These are phyloP conservation scores for Sclerotinia minor DNA, from an alignment of 2,329 filamentous ascomycete genomes.

Conservation along the genomic window DNA sequence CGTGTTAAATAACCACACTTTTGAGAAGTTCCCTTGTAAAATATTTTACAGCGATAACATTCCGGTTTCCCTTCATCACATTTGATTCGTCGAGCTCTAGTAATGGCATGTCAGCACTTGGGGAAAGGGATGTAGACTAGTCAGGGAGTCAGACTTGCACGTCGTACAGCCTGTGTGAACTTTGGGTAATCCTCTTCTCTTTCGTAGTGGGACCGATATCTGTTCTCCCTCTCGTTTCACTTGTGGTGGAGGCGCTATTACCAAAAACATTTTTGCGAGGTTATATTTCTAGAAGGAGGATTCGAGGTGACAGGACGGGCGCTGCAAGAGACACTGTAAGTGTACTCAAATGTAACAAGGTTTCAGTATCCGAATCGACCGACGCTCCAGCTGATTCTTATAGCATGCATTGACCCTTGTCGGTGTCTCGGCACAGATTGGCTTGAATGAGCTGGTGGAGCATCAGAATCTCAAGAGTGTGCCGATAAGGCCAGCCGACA, in stretches of 20 bases:
- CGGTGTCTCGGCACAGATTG: not conserved
- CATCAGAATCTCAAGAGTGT: not conserved
- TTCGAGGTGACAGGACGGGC: not conserved
- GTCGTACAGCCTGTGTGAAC: conserved; percentile 20
- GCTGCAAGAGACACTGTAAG: not conserved
- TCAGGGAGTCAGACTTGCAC: conserved; percentile 20
- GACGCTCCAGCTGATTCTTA: not conserved
- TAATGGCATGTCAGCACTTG: not conserved
- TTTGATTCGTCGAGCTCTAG: conserved; percentile 20
- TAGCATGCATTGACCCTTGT: not conserved
- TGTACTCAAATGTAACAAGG: not conserved
- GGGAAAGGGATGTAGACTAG: not conserved
- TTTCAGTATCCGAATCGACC: not conserved
- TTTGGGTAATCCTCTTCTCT: conserved; percentile 18
- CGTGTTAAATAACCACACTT: conserved; percentile 19
- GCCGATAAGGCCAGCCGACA: not conserved
- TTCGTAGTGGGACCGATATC: not conserved
- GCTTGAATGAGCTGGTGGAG: not conserved
- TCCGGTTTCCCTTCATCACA: conserved; percentile 21
- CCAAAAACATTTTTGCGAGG: conserved; percentile 18
- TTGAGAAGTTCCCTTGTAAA: conserved; percentile 17
- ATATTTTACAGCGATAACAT: conserved; percentile 19
- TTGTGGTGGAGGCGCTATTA: conserved; percentile 3
- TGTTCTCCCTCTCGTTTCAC: not conserved
- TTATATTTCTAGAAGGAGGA: not conserved